Base-by-base conservation (phyloP, 73 alveolate species). In the Paramecium tetraurelia region DNA sequence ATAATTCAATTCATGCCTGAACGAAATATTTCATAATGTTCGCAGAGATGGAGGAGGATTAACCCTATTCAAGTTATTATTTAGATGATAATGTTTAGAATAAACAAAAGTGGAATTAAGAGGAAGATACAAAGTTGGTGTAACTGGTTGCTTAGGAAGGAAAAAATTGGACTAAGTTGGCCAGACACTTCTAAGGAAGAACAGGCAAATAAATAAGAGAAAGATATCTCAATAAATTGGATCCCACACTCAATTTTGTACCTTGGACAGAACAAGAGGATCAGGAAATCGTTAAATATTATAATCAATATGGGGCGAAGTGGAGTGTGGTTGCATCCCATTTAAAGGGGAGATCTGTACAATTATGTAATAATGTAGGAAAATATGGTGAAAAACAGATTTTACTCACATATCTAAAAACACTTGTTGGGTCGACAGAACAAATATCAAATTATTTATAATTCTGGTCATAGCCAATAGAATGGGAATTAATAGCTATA, bases 171-270 rank as follows among this genome's bases (percentile, higher is more conserved):
- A 83, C 92, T 9, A 40, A 70, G 63, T 44, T 89, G 38, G 89
- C 94, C 14, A 16, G 75, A 33, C 85, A 89, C 44, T 70, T 89
- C 24, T 63, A 53, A 53, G 94, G 94, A 21, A 38, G 87, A 29
- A 95, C 98, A 80, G 99, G 99, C 16, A 98, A 98, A 85, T 95
- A 97, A 87, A 97, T 99, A 89, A 76, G 99, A 71, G 99, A 98
- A 93, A 96, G 99, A 63, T 98, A 98, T 98, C 99, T 97, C 85
- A 98, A 98, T 83, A 99, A 98, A 87, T 86, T 98, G 21, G 99
- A 97, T 86, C 99, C 99, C 29, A 92, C 93, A 7, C 96, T 98
- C 11, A 95, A 93, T 53, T 97, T 96, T 69, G 96, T 93, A 27
- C 96, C 97, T 59, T 97, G 99, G 95, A 93, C 98, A 53, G 97